Evolutionary conservation across 768 basidiomycete species (phyloP), one percentile per base, ranked within the genome.

Genomic region (Tulasnella sp.): DNA sequence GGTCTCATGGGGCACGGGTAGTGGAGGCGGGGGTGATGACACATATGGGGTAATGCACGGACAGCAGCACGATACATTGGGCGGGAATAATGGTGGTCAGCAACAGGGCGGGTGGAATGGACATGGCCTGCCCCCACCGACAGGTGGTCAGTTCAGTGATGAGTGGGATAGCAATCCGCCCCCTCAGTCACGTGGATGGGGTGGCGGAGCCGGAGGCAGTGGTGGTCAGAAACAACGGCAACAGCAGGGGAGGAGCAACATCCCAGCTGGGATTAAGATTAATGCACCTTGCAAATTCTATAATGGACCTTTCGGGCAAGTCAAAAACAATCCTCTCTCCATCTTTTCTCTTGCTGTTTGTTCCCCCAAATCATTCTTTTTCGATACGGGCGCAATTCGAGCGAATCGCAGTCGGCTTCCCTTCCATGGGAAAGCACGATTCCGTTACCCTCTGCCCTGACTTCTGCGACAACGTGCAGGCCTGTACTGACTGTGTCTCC

Each of bases 81-180:
- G 17, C 38, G 52, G 52, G n/a, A 53, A 53, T 38, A 53, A 56
- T 24, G 54, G 53, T 38, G 53, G 29, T 56, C 52, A 34, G 42
- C 54, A 56, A 17, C 34, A 38, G 34, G 34, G 34, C 15, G 44
- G 44, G 11, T 56, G 54, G 54, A 56, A 56, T 27, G 54, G 54
- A 43, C 54, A 56, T 25, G 54, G 54, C 17, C 43, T 56, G 30
- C 54, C 54, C 17, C 54, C 54, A 24, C 54, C 54, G 44, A 56
- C 54, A 11, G 54, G 54, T 22, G 25, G 25, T 27, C n/a, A 48
- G 10, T 48, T 21, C 45, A 7, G 8, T 5, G 45, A 48, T 48
- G 45, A 48, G 45, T 48, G 45, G 45, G 45, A 48, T 15, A 38
- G 15, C 34, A 38, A 5, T 15, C 34, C 34, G 34, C 34, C 34